A percentile compares a stretch with the other conserved stretches of the same genome.
phyloP scores from a whole-genome alignment of 2,329 filamentous ascomycete species.

The Colletotrichum paranaense region DNA sequence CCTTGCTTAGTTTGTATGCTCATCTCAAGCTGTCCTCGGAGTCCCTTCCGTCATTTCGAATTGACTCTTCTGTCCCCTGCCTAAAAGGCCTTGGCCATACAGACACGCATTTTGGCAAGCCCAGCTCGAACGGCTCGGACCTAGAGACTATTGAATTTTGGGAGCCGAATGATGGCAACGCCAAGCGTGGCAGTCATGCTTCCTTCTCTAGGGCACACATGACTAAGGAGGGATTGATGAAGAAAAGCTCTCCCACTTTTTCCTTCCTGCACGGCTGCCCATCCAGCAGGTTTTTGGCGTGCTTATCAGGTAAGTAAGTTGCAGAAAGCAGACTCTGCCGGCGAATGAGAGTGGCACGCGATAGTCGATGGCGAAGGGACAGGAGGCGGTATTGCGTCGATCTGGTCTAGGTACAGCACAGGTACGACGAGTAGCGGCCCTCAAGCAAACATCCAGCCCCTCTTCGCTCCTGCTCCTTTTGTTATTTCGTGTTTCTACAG shows the following conservation, averaged over 20 bases:
- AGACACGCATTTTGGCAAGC: background rate
- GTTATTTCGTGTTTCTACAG: background rate
- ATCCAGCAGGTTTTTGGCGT: conserved; percentile 35
- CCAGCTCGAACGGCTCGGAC: background rate
- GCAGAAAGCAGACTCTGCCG: conserved; percentile 30
- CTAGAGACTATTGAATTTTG: background rate
- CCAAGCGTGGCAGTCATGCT: background rate
- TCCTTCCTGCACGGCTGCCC: conserved; percentile 34
- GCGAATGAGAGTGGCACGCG: conserved; percentile 24
- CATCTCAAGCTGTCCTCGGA: background rate
- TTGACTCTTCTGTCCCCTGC: background rate
- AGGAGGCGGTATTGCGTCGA: conserved; percentile 14
- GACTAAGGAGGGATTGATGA: conserved; percentile 6
- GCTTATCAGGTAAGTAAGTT: conserved; percentile 28
- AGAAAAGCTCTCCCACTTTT: conserved; percentile 31
- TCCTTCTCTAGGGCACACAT: background rate
- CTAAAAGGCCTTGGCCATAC: background rate
- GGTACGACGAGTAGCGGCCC: background rate
- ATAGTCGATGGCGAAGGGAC: background rate
- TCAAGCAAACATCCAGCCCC: background rate
- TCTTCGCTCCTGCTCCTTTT: background rate
- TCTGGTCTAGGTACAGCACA: conserved; percentile 10
- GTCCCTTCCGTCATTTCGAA: background rate
- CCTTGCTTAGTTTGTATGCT: background rate
- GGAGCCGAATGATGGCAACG: background rate